A percentile compares a stretch with the other conserved stretches of the same genome.
Evolutionary conservation across 495 filamentous ascomycete genomes (phyloP).

Genomic region (Penicillium maclennaniae): DNA sequence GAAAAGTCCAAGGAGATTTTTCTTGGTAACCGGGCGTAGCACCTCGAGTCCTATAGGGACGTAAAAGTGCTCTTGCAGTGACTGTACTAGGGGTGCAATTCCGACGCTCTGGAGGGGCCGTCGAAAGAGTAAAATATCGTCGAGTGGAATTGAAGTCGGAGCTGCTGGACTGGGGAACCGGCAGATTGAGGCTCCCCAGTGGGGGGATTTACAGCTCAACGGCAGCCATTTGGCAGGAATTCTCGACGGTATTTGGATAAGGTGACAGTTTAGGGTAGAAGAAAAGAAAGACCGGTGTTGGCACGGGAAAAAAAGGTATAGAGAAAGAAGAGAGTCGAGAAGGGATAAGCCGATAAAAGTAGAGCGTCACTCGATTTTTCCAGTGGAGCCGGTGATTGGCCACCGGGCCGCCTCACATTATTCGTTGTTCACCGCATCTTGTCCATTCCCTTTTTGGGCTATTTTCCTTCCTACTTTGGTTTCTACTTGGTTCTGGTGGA

Average conservation of each 20-base stretch:
- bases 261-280: constrained; percentile 24
- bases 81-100: constrained; percentile 47
- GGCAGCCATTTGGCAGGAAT: constrained; percentile 76
- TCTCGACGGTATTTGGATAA: constrained; percentile 70
- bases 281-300: constrained; percentile 25
- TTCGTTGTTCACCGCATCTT: constrained; percentile 45
- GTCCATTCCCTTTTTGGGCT: constrained; percentile 6
- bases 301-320: constrained; percentile 27
- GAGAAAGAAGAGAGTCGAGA: constrained; percentile 22
- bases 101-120: constrained; percentile 41
- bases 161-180: constrained; percentile 74
- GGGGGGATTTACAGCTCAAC: constrained; percentile 90
- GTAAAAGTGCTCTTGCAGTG: constrained; percentile 39
- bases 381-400: constrained; percentile 32
- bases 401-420: constrained; percentile 3
- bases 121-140: constrained; percentile 70
- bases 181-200: constrained; percentile 62
- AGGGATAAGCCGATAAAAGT: constrained; percentile 23
- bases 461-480: too few relatives aligned
- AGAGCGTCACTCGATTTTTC: constrained; percentile 34
- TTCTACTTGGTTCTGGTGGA: background rate
- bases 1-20: background rate
- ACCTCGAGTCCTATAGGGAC: constrained; percentile 39
- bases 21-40: constrained; percentile 29
- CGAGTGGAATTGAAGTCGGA: constrained; percentile 72